phyloP scores from a whole-genome alignment of 192 early-diverging fungal species.

The Podila verticillata region DNA sequence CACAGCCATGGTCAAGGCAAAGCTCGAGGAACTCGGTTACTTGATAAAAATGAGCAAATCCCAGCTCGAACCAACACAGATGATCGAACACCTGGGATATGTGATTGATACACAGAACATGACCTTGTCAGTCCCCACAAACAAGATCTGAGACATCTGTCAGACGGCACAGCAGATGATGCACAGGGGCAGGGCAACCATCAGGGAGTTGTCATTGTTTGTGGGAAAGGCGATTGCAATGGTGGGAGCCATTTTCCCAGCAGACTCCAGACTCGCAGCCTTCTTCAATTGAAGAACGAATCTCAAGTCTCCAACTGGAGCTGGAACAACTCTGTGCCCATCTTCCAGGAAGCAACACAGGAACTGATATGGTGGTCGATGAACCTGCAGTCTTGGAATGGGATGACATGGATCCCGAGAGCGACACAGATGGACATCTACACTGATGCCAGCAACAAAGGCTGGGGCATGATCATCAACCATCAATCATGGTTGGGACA shows the following conservation, averaged over 20 bases:
- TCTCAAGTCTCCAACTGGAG: neutral
- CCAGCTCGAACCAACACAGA: slow-evolving; percentile 14
- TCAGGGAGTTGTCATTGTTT: slow-evolving; percentile 25
- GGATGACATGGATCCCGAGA: slow-evolving; percentile 17
- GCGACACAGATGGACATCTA: slow-evolving; percentile 10
- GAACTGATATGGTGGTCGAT: slow-evolving; percentile 22
- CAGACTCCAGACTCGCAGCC: slow-evolving; percentile 24
- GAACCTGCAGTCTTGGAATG: slow-evolving; percentile 27
- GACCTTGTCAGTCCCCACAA: slow-evolving; percentile 22
- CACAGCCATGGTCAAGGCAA: slow-evolving; percentile 3
- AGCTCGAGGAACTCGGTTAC: slow-evolving; percentile 19
- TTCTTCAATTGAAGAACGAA: slow-evolving; percentile 37
- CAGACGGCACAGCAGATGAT: slow-evolving; percentile 16
- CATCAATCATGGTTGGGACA: neutral
- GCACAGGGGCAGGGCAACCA: neutral
- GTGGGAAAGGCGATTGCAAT: slow-evolving; percentile 30
- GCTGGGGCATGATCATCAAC: slow-evolving; percentile 26
- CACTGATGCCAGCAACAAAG: slow-evolving; percentile 34
- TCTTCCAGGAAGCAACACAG: slow-evolving; percentile 6
- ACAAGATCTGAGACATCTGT: no score
- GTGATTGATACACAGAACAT: slow-evolving; percentile 18
- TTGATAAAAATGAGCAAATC: slow-evolving; percentile 25
- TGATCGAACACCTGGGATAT: slow-evolving; percentile 23
- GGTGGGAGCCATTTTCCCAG: slow-evolving; percentile 35
- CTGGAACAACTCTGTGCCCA: slow-evolving; percentile 13